Evolutionary conservation across 2,329 filamentous ascomycete species (phyloP), one percentile per base, ranked within the genome.

Genomic region (Salinomyces thailandicus): DNA sequence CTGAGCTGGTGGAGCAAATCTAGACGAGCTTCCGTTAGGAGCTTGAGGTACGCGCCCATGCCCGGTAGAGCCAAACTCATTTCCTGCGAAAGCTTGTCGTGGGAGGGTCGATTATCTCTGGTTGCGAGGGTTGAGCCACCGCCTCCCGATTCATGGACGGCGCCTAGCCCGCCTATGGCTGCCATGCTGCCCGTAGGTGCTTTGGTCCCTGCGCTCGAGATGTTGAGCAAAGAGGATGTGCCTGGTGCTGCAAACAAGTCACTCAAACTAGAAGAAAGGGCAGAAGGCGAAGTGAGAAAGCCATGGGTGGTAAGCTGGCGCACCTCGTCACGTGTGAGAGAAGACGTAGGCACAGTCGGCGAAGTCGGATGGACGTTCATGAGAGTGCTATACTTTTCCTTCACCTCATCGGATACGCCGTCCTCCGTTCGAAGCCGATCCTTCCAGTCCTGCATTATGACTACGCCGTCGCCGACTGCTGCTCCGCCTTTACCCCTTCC

Each of bases 151-250:
- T 69, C 69, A 51, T 80, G 73, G 4, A 84, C 62, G 2, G 75
- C 79, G 14, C 73, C 73, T n/a, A 66, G 61, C 4, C 81, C 81
- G 1, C 82, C 82, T 1, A 85, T 75, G 1, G 81, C 79, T 5
- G 68, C 78, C 2, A 81, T 51, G 2, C 77, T 77, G 11, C 82
- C 82, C 1, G 81, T 79, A 4, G 79, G 74, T 15, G 79, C 77
- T 43, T 65, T 69, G 2, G 77, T 74, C 12, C 63, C 64, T 15
- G 82, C 73, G 17, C 67, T 70, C 24, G 77, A 71, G 7, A 85
- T 16, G 7, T 36, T 38, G 9, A 37, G 27, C n/a, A 48, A 29
- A 3, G 60, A 59, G 5, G 58, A 58, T 7, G 61, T 52, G 7
- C 59, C 58, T 1, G 64, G 62, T 2, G 58, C 57, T 11, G 61